A percentile compares a stretch with the other conserved stretches of the same genome.
These are phyloP conservation scores for Ceratobasidium sp. DNA, from an alignment of 1,284 basidiomycete genomes.

Conservation along the genomic window DNA sequence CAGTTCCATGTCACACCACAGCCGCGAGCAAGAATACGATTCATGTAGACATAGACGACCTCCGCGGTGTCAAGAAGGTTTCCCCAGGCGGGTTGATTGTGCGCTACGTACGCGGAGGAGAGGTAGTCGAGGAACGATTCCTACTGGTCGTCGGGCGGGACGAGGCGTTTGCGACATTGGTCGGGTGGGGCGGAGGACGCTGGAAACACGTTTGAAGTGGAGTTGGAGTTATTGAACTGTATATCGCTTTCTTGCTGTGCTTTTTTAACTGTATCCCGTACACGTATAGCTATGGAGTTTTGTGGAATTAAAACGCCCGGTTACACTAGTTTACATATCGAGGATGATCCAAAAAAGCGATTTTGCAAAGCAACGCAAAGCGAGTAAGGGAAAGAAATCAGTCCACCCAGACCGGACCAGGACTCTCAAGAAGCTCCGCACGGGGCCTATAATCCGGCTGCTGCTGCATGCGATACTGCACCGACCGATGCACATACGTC, in stretches of 20 bases:
- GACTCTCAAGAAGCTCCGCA: conserved; percentile 34
- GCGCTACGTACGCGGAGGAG: conserved; percentile 12
- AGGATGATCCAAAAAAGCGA: too few relatives aligned
- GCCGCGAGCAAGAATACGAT: conserved; percentile 59
- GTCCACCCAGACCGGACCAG: conserved; percentile 25
- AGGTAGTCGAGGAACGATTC: conserved; percentile 62
- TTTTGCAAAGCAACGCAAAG: too few relatives aligned
- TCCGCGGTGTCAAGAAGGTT: conserved; percentile 68
- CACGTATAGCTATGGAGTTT: too few relatives aligned
- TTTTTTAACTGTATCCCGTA: too few relatives aligned
- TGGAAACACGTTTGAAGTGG: conserved; percentile 47
- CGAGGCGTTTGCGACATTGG: conserved; percentile 72
- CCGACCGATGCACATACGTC: conserved; percentile 43
- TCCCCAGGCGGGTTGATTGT: conserved; percentile 7
- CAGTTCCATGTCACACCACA: conserved; percentile 45
- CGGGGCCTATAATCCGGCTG: conserved; percentile 41
- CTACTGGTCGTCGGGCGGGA: conserved; percentile 68
- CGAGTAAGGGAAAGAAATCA: neutral
- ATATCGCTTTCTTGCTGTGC: too few relatives aligned
- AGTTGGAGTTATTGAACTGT: neutral
- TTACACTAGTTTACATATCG: too few relatives aligned
- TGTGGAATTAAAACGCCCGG: too few relatives aligned
- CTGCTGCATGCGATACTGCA: conserved; percentile 38
- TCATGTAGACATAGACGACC: conserved; percentile 59
- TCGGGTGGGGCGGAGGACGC: conserved; percentile 59